Conservation (phyloP, 2,329 filamentous ascomycete genomes). For the Zymoseptoria pseudotritici region DNA sequence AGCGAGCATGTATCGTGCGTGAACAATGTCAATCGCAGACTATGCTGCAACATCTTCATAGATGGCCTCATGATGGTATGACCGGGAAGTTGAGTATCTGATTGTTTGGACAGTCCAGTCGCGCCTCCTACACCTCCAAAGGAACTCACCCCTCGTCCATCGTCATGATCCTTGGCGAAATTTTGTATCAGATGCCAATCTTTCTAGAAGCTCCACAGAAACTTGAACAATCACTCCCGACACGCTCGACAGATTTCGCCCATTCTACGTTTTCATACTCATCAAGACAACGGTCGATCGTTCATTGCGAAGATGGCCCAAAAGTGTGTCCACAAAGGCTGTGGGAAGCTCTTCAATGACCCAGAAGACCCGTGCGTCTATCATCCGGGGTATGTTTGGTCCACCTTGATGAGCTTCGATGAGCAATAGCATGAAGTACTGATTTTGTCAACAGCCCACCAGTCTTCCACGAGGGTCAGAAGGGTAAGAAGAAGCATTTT, state of each 20-base stretch:
- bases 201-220: neutral
- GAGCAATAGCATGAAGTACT: slow-evolving; percentile 9
- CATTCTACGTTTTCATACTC: neutral
- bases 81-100: neutral
- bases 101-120: neutral
- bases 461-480: slow-evolving; percentile 95
- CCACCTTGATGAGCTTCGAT: slow-evolving; percentile 10
- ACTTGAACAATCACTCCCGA: neutral
- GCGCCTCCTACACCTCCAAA: too few species aligned
- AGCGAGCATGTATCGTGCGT: slow-evolving; percentile 65
- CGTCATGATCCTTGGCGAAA: neutral
- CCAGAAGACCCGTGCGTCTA: slow-evolving; percentile 78
- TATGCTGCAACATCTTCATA: slow-evolving; percentile 11
- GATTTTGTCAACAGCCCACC: slow-evolving; percentile 41
- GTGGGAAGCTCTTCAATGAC: slow-evolving; percentile 80
- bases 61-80: neutral
- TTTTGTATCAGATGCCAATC: neutral
- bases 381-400: slow-evolving; percentile 48
- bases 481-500: slow-evolving; percentile 55
- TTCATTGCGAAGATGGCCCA: slow-evolving; percentile 50
- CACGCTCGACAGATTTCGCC: neutral
- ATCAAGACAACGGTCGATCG: neutral
- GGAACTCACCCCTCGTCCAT: too few species aligned
- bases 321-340: slow-evolving; percentile 96
- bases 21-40: slow-evolving; percentile 57